Evolutionary conservation across 1,284 basidiomycete species (phyloP), one percentile per base, ranked within the genome.

Genomic region (Lignosus rhinocerotis): DNA sequence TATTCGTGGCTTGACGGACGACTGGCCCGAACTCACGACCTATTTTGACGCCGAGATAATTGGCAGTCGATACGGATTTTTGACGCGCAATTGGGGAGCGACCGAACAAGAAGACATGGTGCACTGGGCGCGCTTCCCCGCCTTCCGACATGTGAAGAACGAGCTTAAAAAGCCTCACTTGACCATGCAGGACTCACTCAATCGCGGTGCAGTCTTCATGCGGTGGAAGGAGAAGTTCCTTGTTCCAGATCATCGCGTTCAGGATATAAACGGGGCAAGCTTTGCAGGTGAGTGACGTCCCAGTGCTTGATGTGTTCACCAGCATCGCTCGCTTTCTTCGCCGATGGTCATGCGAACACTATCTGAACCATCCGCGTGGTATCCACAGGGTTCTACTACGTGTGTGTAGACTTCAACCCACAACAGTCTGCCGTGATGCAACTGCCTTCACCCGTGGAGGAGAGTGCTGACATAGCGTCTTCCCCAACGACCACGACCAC

Each of bases 161-260:
- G 84, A 95, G 66, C 80, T 94, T 63, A 82, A 87, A 69, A 81
- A 84, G 65, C 90, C 92, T 0, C 82, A 87, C 61, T 70, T 92
- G 72, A 90, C 89, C 30, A 86, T 94, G 69, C 79, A 85, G 59
- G 90, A 90, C 64, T 79, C 85, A 30, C 49, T 64, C 14, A 86
- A 88, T 68, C 82, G 86, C 44, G 86, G 87, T 6, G 87, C 87
- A 19, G 85, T 92, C 30, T 98, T 98, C 72, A 94, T 98, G 90
- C 82, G 96, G 59, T 97, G 95, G 92, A 98, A 98, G 76, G 96
- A 98, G 75, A 84, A 89, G 67, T 98, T 98, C 74, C 78, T 98
- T 58, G 93, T 98, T 12, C 96, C 96, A 9, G 93, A 96, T 73
- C 93, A 96, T 74, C 85, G 88, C 58, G 93, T 96, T 47, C 87